Evolutionary conservation across 2,329 filamentous ascomycete genomes (phyloP).

Genomic region (Colletotrichum higginsianum): DNA sequence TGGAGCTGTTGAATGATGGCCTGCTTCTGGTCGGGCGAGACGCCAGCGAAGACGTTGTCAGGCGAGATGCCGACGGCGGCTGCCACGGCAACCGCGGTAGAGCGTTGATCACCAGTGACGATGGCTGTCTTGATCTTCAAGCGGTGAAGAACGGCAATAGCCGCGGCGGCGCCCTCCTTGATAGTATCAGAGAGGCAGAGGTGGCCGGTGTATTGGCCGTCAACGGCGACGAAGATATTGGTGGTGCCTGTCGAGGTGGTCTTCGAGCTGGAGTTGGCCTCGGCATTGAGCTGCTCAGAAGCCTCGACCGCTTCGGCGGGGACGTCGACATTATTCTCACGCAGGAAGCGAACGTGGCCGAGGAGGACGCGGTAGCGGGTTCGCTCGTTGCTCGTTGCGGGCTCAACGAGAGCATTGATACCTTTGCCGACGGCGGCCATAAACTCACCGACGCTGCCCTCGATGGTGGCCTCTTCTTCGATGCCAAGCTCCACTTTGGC

Average conservation of each 20-base stretch:
- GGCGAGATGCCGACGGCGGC: slow-evolving; percentile 83
- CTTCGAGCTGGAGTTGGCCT: slow-evolving; percentile 54
- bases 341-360: slow-evolving; percentile 85
- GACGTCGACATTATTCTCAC: slow-evolving; percentile 77
- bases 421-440: slow-evolving; percentile 87
- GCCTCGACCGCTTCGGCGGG: slow-evolving; percentile 75
- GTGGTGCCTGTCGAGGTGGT: slow-evolving; percentile 79
- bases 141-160: slow-evolving; percentile 84
- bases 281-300: slow-evolving; percentile 71
- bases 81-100: slow-evolving; percentile 88
- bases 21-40: slow-evolving; percentile 93
- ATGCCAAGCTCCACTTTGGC: slow-evolving; percentile 84
- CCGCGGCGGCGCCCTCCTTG: slow-evolving; percentile 87
- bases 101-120: slow-evolving; percentile 91
- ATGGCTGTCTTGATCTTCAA: slow-evolving; percentile 92
- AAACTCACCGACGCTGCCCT: slow-evolving; percentile 90
- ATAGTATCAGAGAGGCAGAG: slow-evolving; percentile 91
- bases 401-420: slow-evolving; percentile 86
- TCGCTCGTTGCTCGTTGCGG: slow-evolving; percentile 76
- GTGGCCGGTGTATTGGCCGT: slow-evolving; percentile 84
- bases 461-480: slow-evolving; percentile 79
- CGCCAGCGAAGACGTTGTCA: slow-evolving; percentile 86
- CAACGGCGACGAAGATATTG: slow-evolving; percentile 91
- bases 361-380: slow-evolving; percentile 84
- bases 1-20: slow-evolving; percentile 85